Conservation (phyloP, 1,284 basidiomycete genomes). For the Cronartium quercuum region DNA sequence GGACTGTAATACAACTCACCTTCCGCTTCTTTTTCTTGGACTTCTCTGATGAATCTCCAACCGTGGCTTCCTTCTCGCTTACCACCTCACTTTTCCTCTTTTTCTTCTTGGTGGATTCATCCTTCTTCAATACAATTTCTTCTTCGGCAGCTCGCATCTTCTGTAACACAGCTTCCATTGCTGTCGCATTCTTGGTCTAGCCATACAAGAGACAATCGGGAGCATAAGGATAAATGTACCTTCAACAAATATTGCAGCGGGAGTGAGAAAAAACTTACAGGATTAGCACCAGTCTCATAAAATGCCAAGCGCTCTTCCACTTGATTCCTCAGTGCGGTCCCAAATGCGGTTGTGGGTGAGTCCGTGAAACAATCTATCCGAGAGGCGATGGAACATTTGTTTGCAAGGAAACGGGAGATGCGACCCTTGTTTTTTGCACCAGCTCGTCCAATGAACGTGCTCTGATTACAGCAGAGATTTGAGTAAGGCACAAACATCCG, state of each 20-base stretch:
- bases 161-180: conserved; percentile 30
- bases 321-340: conserved; percentile 84
- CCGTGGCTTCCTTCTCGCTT: not conserved
- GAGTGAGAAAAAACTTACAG: not conserved
- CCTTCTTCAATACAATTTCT: not conserved
- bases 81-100: not conserved
- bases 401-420: conserved; percentile 94
- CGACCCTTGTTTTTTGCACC: conserved; percentile 94
- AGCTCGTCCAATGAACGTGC: conserved; percentile 87
- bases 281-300: conserved; percentile 60
- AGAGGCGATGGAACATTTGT: conserved; percentile 97
- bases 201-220: not conserved
- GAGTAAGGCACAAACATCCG: too few relatives aligned
- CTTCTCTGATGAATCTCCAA: not conserved
- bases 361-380: conserved; percentile 96
- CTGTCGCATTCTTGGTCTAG: conserved; percentile 28
- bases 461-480: conserved; percentile 33
- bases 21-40: not conserved
- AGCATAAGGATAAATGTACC: not conserved
- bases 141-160: conserved; percentile 32
- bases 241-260: not conserved
- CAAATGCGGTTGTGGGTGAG: conserved; percentile 83
- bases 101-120: not conserved
- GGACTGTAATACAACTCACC: not conserved
- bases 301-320: conserved; percentile 93